Conservation (phyloP, 83 land plant genomes). For the Picea mariana region DNA sequence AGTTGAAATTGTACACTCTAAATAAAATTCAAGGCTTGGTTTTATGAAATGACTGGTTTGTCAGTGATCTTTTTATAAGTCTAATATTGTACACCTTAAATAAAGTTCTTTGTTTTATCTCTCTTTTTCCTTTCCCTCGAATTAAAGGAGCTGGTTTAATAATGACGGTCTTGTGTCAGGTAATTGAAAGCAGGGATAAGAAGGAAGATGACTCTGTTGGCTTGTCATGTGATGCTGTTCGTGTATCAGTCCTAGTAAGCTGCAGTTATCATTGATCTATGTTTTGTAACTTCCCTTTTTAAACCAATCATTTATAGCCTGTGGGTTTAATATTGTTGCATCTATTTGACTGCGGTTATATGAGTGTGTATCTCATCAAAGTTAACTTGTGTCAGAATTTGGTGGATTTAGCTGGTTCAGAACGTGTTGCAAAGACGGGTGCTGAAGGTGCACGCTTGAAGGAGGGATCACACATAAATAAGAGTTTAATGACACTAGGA, state of each 20-base stretch:
- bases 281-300: neutral
- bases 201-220: slow-evolving; percentile 48
- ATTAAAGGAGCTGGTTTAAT: too few species aligned
- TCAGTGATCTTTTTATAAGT: too few species aligned
- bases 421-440: slow-evolving; percentile 96
- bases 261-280: neutral
- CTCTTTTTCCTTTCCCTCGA: too few species aligned
- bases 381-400: slow-evolving; percentile 60
- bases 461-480: slow-evolving; percentile 98
- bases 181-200: slow-evolving; percentile 94
- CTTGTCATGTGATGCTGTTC: slow-evolving; percentile 89
- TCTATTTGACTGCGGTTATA: too few species aligned
- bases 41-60: too few species aligned
- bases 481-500: slow-evolving; percentile 96
- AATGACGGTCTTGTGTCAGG: slow-evolving; percentile 41
- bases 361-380: too few species aligned
- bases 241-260: slow-evolving; percentile 90
- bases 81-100: too few species aligned
- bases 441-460: slow-evolving; percentile 96
- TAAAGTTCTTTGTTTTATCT: too few species aligned
- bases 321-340: too few species aligned
- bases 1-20: too few species aligned
- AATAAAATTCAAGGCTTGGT: too few species aligned
- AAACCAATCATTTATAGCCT: too few species aligned
- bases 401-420: slow-evolving; percentile 99